Evolutionary conservation across 768 basidiomycete genomes (phyloP).

Genomic region (Tylopilus vinaceipallidus): DNA sequence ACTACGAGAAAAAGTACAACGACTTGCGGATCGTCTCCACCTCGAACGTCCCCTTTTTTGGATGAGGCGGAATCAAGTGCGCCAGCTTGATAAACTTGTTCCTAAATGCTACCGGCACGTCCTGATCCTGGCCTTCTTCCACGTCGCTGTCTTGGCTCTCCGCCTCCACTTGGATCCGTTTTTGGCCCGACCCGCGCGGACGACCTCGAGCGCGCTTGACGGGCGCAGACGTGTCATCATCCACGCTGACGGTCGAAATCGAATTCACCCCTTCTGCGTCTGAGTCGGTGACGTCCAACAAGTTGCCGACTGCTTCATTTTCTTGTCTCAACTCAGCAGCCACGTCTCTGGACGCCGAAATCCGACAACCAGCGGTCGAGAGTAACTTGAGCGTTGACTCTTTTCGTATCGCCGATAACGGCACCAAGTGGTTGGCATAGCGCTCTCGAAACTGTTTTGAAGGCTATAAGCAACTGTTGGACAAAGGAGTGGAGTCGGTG

Average conservation of each 20-base stretch:
- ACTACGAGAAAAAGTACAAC: slow-evolving; percentile 93
- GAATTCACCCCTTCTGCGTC: slow-evolving; percentile 21
- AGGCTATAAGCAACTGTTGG: too few relatives aligned
- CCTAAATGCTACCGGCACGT: slow-evolving; percentile 25
- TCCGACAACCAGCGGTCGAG: slow-evolving; percentile 41
- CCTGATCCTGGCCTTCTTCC: slow-evolving; percentile 20
- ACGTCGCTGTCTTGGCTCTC: slow-evolving; percentile 7
- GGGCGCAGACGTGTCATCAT: not conserved
- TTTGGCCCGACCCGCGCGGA: slow-evolving; percentile 20
- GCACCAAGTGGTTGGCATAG: slow-evolving; percentile 71
- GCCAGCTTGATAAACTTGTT: slow-evolving; percentile 72
- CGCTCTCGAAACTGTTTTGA: slow-evolving; percentile 67
- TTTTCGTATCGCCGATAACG: slow-evolving; percentile 47
- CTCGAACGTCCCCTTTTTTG: slow-evolving; percentile 82
- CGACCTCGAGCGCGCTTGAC: slow-evolving; percentile 20
- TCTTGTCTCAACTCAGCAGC: slow-evolving; percentile 27
- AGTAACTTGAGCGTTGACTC: slow-evolving; percentile 41
- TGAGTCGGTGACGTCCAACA: slow-evolving; percentile 41
- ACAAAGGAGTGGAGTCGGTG: not conserved
- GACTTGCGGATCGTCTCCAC: slow-evolving; percentile 80
- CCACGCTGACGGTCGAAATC: slow-evolving; percentile 25
- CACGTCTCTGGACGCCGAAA: slow-evolving; percentile 41
- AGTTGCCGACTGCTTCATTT: slow-evolving; percentile 25
- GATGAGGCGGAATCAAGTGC: slow-evolving; percentile 78
- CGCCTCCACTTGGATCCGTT: slow-evolving; percentile 10